Evolutionary conservation across 306 rosid species (phyloP).

Genomic region (Cucurbita ficifolia): DNA sequence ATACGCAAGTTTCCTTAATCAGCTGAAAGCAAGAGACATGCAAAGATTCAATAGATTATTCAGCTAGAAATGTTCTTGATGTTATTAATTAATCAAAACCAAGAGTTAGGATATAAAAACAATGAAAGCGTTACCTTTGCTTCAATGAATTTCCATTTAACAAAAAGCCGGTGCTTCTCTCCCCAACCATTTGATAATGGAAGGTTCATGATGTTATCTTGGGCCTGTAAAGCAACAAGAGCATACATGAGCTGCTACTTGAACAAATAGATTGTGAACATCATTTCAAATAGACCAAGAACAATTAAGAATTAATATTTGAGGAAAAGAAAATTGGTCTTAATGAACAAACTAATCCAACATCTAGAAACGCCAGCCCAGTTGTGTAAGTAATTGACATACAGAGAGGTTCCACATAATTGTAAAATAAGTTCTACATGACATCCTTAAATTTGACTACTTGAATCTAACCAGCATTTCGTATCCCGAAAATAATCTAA

Average conservation of each 20-base stretch:
- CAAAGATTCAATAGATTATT: background rate
- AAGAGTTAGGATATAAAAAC: background rate
- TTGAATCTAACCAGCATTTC: no score
- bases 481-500: no score
- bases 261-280: background rate
- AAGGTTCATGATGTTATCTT: constrained; percentile 92
- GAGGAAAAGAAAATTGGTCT: background rate
- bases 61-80: background rate
- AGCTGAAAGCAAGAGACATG: background rate
- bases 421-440: background rate
- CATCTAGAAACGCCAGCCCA: background rate
- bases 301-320: background rate
- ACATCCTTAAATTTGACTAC: no score
- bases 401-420: background rate
- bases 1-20: background rate
- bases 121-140: constrained; percentile 50
- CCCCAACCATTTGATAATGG: constrained; percentile 92
- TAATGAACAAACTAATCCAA: background rate
- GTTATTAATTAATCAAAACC: background rate
- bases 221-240: constrained; percentile 49
- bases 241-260: background rate
- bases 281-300: background rate
- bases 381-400: background rate
- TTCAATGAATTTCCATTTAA: constrained; percentile 85
- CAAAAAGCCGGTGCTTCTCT: constrained; percentile 66